phyloP scores from a whole-genome alignment of 495 filamentous ascomycete genomes.

The Pseudoneurospora amorphoporcata region DNA sequence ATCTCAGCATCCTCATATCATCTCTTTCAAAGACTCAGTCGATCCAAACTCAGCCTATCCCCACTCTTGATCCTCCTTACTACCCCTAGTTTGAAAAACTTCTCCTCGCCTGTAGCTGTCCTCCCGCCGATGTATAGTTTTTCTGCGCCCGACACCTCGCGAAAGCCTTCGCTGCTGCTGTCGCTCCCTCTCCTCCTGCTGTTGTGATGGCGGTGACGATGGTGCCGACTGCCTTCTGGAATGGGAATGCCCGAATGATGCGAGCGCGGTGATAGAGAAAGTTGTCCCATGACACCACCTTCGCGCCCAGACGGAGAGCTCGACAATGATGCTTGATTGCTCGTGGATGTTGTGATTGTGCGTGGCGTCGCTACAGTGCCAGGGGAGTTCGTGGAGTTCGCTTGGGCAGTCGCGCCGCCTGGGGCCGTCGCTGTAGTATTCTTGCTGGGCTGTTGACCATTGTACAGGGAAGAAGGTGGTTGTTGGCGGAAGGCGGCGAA shows the following conservation, averaged over 20 bases:
- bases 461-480: conserved; percentile 22
- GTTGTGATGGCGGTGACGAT: background rate
- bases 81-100: conserved; percentile 64
- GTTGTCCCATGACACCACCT: conserved; percentile 30
- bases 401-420: conserved; percentile 13
- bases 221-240: conserved; percentile 20
- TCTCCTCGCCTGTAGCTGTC: conserved; percentile 77
- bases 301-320: conserved; percentile 24
- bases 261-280: conserved; percentile 32
- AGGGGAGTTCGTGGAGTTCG: conserved; percentile 1
- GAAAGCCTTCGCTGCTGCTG: conserved; percentile 66
- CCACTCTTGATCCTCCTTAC: conserved; percentile 45
- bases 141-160: conserved; percentile 65
- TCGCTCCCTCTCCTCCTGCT: conserved; percentile 63
- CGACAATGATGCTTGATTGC: conserved; percentile 22
- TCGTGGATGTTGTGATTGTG: conserved; percentile 15
- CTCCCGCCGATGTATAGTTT: conserved; percentile 81
- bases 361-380: conserved; percentile 18
- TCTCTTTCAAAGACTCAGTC: conserved; percentile 41
- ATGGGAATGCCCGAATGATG: conserved; percentile 28
- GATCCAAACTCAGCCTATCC: conserved; percentile 45
- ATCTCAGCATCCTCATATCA: background rate
- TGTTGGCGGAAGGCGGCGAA: conserved; percentile 67
- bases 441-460: conserved; percentile 32
- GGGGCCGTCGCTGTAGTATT: conserved; percentile 23